phyloP scores from a whole-genome alignment of 2,329 filamentous ascomycete species.

The Teratosphaeria nubilosa region DNA sequence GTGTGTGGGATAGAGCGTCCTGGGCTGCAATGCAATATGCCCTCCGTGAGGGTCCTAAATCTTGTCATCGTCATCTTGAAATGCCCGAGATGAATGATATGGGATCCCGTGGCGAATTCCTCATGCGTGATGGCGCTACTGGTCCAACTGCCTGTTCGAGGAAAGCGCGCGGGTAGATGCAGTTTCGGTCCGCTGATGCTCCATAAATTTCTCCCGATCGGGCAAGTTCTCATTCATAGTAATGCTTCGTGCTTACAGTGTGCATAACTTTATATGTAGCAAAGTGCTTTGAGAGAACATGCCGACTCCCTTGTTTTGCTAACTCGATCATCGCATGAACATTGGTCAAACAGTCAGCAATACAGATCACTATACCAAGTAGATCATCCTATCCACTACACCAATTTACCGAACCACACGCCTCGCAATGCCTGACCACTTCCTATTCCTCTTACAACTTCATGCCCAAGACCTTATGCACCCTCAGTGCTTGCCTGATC shows the following conservation, averaged over 20 bases:
- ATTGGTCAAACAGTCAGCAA: not conserved
- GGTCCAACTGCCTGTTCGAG: not conserved
- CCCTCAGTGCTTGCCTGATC: slow-evolving; percentile 80
- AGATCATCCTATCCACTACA: not conserved
- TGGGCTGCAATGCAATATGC: not conserved
- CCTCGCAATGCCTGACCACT: not conserved
- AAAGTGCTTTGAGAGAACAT: too few species aligned
- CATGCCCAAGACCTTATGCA: slow-evolving; percentile 88
- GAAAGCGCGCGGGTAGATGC: not conserved
- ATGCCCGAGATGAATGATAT: too few species aligned
- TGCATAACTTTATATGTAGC: too few species aligned
- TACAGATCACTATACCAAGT: not conserved
- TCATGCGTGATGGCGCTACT: not conserved
- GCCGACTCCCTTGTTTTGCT: too few species aligned
- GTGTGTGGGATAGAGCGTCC: not conserved
- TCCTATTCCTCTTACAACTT: slow-evolving; percentile 55
- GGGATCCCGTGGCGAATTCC: not conserved
- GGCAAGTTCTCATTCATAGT: too few species aligned
- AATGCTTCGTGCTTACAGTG: too few species aligned
- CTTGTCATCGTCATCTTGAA: not conserved
- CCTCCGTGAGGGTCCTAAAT: not conserved
- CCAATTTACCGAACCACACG: not conserved
- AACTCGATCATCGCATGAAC: too few species aligned
- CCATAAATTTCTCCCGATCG: not conserved
- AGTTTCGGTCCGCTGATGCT: not conserved